Conservation (phyloP, 2,329 filamentous ascomycete species). For the Cytospora paraplurivora region DNA sequence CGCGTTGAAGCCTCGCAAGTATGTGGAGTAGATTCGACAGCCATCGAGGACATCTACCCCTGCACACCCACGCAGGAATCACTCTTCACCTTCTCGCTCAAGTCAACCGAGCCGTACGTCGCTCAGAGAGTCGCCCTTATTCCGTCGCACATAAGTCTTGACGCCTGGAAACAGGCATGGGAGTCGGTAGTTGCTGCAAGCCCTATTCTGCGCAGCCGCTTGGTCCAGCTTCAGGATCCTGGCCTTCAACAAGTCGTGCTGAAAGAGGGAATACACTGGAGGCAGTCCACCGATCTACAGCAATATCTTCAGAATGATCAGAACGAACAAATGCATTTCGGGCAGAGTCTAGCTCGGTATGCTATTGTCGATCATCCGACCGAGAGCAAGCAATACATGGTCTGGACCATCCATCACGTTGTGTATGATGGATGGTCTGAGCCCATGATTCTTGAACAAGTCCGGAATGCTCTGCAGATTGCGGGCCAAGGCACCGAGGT, state of each 20-base stretch:
- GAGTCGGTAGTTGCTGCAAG: constrained; percentile 33
- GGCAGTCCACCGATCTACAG: constrained; percentile 27
- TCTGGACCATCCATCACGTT: constrained; percentile 44
- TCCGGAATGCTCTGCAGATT: constrained; percentile 30
- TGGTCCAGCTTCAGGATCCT: constrained; percentile 37
- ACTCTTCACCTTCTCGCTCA: constrained; percentile 40
- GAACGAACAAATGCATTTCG: constrained; percentile 32
- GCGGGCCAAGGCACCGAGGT: constrained; percentile 30
- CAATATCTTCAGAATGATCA: constrained; percentile 38
- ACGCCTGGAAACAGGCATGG: constrained; percentile 36
- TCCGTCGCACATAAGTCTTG: constrained; percentile 30
- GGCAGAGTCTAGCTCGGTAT: constrained; percentile 41
- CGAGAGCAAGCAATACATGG: constrained; percentile 35
- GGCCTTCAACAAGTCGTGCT: constrained; percentile 44
- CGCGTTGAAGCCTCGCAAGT: constrained; percentile 31
- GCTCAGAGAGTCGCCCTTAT: constrained; percentile 35
- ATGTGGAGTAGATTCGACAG: constrained; percentile 29
- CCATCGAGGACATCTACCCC: constrained; percentile 44
- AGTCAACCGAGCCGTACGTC: constrained; percentile 40
- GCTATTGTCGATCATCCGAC: constrained; percentile 36
- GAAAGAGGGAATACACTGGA: constrained; percentile 37
- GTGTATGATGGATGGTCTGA: constrained; percentile 43
- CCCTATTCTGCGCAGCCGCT: constrained; percentile 40
- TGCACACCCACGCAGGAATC: constrained; percentile 43
- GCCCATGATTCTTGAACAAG: constrained; percentile 36